A percentile compares a stretch with the other conserved stretches of the same genome.
Conservation (phyloP, 306 rosid species). For the Prunus campanulata region DNA sequence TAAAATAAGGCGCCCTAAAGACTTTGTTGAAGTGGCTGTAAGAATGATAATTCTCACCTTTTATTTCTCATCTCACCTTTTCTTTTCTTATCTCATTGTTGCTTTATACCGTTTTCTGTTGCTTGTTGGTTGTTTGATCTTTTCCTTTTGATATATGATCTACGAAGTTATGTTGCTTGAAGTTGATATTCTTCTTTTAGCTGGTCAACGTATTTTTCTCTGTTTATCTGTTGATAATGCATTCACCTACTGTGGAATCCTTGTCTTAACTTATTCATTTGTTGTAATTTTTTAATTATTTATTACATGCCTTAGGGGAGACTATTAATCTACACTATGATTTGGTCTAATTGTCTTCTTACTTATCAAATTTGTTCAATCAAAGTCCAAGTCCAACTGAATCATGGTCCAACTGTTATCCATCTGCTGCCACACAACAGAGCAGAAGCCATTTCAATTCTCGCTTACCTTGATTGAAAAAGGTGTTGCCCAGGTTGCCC, state of each 20-base stretch:
- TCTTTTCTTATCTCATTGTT: constrained; percentile 16
- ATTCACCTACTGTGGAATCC: background rate
- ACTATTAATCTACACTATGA: background rate
- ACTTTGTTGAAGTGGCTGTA: constrained; percentile 81
- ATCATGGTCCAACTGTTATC: too few relatives aligned
- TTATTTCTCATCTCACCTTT: constrained; percentile 14
- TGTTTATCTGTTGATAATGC: background rate
- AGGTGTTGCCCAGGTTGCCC: too few relatives aligned
- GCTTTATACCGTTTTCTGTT: background rate
- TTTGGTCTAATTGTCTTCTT: too few relatives aligned
- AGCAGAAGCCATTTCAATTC: too few relatives aligned
- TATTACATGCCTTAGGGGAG: background rate
- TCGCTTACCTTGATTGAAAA: too few relatives aligned
- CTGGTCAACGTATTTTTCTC: background rate
- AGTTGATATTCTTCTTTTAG: background rate
- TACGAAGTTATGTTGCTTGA: constrained; percentile 2
- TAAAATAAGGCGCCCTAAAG: constrained; percentile 87
- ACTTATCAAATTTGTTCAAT: too few relatives aligned
- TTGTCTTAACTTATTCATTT: background rate
- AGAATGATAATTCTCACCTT: constrained; percentile 46
- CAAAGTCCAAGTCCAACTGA: too few relatives aligned
- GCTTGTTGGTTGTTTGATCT: constrained; percentile 12
- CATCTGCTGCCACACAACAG: too few relatives aligned
- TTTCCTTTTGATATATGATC: constrained; percentile 2
- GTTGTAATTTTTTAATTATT: background rate